Evolutionary conservation across 2,329 filamentous ascomycete genomes (phyloP).

Genomic region (Colletotrichum theobromicola): DNA sequence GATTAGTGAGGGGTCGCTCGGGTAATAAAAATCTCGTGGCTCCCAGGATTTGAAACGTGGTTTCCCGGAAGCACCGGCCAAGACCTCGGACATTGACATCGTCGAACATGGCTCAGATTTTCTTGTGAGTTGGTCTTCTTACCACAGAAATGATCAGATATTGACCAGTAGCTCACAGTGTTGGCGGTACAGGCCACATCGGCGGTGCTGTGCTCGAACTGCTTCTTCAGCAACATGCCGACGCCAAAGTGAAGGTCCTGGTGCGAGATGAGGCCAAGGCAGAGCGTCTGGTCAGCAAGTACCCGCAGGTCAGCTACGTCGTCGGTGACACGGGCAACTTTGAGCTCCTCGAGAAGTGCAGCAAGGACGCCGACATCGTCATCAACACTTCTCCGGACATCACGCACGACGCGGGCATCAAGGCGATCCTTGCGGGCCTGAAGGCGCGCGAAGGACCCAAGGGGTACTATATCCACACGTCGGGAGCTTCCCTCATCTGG

Average conservation of each 20-base stretch:
- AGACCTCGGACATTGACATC: not conserved
- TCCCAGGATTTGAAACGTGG: not conserved
- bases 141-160: no score
- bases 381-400: not conserved
- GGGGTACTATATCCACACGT: constrained; percentile 1
- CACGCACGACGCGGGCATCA: not conserved
- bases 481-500: constrained; percentile 5
- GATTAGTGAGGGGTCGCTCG: not conserved
- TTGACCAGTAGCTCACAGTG: not conserved
- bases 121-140: not conserved
- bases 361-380: not conserved
- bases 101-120: not conserved
- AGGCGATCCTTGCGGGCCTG: not conserved
- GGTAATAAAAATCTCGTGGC: not conserved
- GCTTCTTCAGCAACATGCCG: not conserved
- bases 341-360: not conserved
- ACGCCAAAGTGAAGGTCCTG: not conserved
- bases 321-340: not conserved
- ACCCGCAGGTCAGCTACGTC: not conserved
- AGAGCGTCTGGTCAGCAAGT: not conserved
- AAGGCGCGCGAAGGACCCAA: not conserved
- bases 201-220: not conserved
- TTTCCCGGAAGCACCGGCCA: not conserved
- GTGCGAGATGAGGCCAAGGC: not conserved
- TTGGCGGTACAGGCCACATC: constrained; percentile 1